Conservation (phyloP, 2,329 filamentous ascomycete genomes). For the Microcyclosporella mali region DNA sequence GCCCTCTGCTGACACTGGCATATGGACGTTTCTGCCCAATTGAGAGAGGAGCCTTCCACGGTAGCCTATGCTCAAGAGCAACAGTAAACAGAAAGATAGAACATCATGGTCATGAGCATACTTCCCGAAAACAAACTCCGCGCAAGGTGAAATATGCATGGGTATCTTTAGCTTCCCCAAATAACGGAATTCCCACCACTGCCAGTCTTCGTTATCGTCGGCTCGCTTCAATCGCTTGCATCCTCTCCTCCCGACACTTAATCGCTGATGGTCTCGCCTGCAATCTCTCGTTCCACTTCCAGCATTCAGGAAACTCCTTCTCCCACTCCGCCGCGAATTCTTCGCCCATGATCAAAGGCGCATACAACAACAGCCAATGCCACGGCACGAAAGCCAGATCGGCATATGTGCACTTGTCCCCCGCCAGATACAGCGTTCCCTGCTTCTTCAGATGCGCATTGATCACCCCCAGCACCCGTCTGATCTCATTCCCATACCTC, state of each 20-base stretch:
- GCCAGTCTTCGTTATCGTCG: not conserved
- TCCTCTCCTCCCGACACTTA: slow-evolving; percentile 13
- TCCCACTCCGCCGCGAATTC: slow-evolving; percentile 23
- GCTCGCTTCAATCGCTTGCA: slow-evolving; percentile 5
- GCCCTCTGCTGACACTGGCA: not conserved
- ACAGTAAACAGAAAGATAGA: no score
- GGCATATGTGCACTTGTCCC: slow-evolving; percentile 38
- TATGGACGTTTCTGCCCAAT: not conserved
- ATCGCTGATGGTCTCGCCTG: slow-evolving; percentile 24
- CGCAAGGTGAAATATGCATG: no score
- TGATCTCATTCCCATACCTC: slow-evolving; percentile 41
- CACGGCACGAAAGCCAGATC: slow-evolving; percentile 39
- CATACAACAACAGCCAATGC: slow-evolving; percentile 24
- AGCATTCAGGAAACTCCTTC: slow-evolving; percentile 24
- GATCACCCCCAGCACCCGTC: slow-evolving; percentile 41
- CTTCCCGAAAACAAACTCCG: no score
- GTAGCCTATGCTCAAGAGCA: slow-evolving; percentile 6
- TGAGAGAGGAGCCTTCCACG: slow-evolving; percentile 1
- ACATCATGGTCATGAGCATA: no score
- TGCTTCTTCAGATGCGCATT: slow-evolving; percentile 33
- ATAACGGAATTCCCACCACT: not conserved
- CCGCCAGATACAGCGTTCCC: slow-evolving; percentile 36
- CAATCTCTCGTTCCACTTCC: slow-evolving; percentile 28
- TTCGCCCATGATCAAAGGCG: slow-evolving; percentile 26
- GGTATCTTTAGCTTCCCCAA: no score